Conservation (phyloP, 2,329 filamentous ascomycete genomes). For the Pestalotiopsis sp. region DNA sequence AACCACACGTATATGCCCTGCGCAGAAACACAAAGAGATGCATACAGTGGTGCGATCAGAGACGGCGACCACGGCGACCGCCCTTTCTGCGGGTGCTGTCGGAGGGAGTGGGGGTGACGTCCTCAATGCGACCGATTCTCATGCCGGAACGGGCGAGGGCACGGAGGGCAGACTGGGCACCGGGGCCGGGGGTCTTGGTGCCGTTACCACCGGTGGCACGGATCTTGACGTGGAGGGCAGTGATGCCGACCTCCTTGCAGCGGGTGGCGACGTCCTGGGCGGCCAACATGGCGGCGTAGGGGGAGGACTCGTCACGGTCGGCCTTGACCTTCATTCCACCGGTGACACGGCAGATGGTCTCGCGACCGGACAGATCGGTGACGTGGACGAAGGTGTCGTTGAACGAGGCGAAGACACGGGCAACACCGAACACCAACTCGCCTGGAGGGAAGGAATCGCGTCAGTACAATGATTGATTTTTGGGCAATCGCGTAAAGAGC, state of each 20-base stretch:
- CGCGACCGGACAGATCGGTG: slow-evolving; percentile 95
- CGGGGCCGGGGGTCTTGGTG: slow-evolving; percentile 99
- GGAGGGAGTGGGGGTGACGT: slow-evolving; percentile 98
- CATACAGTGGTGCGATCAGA: slow-evolving; percentile 64
- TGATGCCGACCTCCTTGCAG: slow-evolving; percentile 73
- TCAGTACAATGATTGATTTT: slow-evolving; percentile 3
- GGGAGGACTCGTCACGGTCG: slow-evolving; percentile 99
- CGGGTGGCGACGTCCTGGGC: slow-evolving; percentile 95
- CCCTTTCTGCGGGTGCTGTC: slow-evolving; percentile 99
- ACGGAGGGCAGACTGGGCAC: slow-evolving; percentile 98
- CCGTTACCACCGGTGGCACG: slow-evolving; percentile 99
- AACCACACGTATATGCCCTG: not conserved
- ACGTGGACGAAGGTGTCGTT: slow-evolving; percentile 97
- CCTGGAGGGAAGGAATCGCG: slow-evolving; percentile 51
- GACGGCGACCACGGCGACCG: slow-evolving; percentile 99
- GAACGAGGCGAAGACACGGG: slow-evolving; percentile 96
- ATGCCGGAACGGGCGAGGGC: slow-evolving; percentile 98
- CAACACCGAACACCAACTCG: slow-evolving; percentile 97
- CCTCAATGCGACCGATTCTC: slow-evolving; percentile 99
- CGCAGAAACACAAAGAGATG: slow-evolving; percentile 11
- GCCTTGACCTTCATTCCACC: slow-evolving; percentile 99
- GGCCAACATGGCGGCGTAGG: slow-evolving; percentile 99
- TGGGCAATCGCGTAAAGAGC: slow-evolving; percentile 21
- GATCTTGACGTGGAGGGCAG: slow-evolving; percentile 99
- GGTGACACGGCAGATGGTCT: slow-evolving; percentile 99